A percentile compares a stretch with the other conserved stretches of the same genome.
These are phyloP conservation scores for Sphaerobolus stellatus DNA, from an alignment of 1,284 basidiomycete species.

Conservation along the genomic window DNA sequence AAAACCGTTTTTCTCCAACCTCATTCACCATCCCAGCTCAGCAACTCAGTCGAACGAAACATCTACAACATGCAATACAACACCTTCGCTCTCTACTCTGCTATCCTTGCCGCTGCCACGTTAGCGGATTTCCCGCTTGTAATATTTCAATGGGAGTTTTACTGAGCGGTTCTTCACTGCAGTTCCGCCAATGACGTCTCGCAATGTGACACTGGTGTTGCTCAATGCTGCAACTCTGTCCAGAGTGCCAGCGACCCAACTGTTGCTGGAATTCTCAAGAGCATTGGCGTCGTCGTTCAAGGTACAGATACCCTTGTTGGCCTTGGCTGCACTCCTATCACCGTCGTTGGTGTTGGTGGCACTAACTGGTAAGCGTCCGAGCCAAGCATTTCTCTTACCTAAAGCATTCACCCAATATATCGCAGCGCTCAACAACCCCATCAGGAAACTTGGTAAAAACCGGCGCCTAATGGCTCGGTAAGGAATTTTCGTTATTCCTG, in stretches of 20 bases:
- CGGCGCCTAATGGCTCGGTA: too few relatives aligned
- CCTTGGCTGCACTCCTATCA: neutral
- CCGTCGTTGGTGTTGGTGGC: constrained; percentile 19
- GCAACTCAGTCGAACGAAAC: neutral
- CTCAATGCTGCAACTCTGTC: neutral
- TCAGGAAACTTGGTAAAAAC: too few relatives aligned
- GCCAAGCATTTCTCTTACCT: too few relatives aligned
- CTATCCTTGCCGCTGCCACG: neutral
- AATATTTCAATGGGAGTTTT: too few relatives aligned
- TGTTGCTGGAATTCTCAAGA: neutral
- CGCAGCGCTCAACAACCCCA: too few relatives aligned
- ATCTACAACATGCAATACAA: neutral
- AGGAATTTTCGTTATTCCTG: too few relatives aligned
- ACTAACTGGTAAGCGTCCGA: constrained; percentile 3
- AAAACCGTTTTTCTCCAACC: neutral
- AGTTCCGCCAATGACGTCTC: neutral
- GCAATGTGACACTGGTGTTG: neutral
- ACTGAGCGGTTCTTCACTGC: too few relatives aligned
- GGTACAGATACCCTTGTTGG: neutral
- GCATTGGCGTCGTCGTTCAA: neutral
- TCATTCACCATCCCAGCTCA: neutral
- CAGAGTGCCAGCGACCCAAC: neutral
- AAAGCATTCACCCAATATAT: too few relatives aligned
- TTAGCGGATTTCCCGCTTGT: too few relatives aligned
- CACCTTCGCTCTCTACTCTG: neutral